Evolutionary conservation across 108 stramenopile species (phyloP), one percentile per base, ranked within the genome.

Genomic region (Seminavis robusta): DNA sequence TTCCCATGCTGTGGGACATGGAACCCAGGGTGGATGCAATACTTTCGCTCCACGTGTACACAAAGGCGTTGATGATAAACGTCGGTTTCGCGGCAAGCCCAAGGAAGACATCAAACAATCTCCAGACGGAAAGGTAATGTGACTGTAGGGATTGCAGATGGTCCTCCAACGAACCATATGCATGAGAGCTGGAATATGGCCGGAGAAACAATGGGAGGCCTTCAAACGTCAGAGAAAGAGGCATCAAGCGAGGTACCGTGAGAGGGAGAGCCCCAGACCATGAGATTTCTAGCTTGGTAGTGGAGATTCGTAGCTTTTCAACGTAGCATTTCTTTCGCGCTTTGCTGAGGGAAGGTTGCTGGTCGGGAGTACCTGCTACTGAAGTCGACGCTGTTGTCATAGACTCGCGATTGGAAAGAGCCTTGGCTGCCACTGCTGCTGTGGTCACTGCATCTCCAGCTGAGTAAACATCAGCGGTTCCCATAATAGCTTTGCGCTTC

Each of bases 271-370:
- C 38, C 6, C 76, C 76, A n/a, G 79, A 71, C 69, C 79, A 86
- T 40, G 76, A 77, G 11, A 86, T 51, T 34, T 86, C 72, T 11
- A 76, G 56, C 43, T 53, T 73, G 8, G 76, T 55, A 8, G 67
- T 58, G 9, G 79, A 79, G 34, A 86, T 73, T 33, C 50, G 58
- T n/a, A 81, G 24, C 17, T 59, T 62, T 33, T 86, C 80, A 25
- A 86, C 70, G 60, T 86, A 81, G 28, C 63, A 74, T 49, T 86
- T 86, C 39, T 56, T 74, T 30, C 65, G 50, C 23, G 66, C 52
- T 45, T 66, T 52, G 34, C 11, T 47, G 71, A 37, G 2, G 31
- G 26, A 39, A 56, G 28, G 0, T 37, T 61, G 11, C 40, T 55
- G 25, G 43, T 34, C 30, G 46, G 64, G 2, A 65, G 24, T 30